phyloP scores from a whole-genome alignment of 352 stramenopile genomes.

The Pythium periplocum region DNA sequence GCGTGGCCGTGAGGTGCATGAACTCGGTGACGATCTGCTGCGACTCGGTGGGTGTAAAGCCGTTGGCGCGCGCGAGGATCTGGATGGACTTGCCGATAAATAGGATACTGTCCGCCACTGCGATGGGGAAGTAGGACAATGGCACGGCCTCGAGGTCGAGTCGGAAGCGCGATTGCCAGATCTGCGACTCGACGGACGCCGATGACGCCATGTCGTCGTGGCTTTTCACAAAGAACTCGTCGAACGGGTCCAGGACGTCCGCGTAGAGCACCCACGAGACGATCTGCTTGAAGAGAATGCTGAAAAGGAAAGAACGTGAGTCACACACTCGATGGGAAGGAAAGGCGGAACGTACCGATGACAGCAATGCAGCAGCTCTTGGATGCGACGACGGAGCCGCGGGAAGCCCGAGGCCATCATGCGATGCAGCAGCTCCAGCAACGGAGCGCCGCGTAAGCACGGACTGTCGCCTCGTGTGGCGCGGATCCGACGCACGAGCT shows the following conservation, averaged over 20 bases:
- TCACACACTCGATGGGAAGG: background rate
- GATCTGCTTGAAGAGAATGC: slow-evolving; percentile 76
- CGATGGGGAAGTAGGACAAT: slow-evolving; percentile 50
- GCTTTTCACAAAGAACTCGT: slow-evolving; percentile 66
- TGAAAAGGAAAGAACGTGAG: slow-evolving; percentile 12
- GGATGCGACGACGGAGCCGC: slow-evolving; percentile 44
- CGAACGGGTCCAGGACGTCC: slow-evolving; percentile 59
- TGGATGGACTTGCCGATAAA: slow-evolving; percentile 62
- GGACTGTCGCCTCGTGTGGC: background rate
- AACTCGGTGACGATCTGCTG: slow-evolving; percentile 41
- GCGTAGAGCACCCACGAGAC: slow-evolving; percentile 76
- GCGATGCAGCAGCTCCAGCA: slow-evolving; percentile 43
- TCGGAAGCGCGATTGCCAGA: slow-evolving; percentile 47
- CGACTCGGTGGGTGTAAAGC: slow-evolving; percentile 42
- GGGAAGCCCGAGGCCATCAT: slow-evolving; percentile 51
- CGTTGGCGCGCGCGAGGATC: slow-evolving; percentile 41
- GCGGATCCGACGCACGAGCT: slow-evolving; percentile 36
- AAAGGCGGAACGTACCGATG: slow-evolving; percentile 33
- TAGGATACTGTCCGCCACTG: slow-evolving; percentile 59
- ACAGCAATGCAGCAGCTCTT: slow-evolving; percentile 41
- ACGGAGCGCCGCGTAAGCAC: slow-evolving; percentile 27
- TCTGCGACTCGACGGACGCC: slow-evolving; percentile 6
- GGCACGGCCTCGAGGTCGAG: slow-evolving; percentile 56
- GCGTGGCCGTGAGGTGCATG: slow-evolving; percentile 21
- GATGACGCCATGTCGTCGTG: slow-evolving; percentile 7